phyloP scores from a whole-genome alignment of 2,329 filamentous ascomycete genomes.

The Aspergillus ibericus region DNA sequence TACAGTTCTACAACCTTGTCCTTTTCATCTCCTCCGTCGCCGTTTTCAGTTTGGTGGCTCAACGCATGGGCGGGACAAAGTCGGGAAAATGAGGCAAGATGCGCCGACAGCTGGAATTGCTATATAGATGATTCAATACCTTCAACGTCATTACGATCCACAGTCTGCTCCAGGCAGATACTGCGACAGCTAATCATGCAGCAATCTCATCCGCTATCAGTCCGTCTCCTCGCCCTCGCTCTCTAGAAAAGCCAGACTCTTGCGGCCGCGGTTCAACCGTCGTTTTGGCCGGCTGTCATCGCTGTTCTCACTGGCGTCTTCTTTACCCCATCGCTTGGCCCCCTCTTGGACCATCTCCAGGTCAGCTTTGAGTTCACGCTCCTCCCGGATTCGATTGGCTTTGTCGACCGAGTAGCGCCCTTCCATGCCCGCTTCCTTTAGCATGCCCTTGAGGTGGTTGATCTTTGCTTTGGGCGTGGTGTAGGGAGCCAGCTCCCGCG shows the following conservation, averaged over 20 bases:
- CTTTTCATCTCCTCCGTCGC: constrained; percentile 96
- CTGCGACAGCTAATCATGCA: background rate
- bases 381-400: constrained; percentile 83
- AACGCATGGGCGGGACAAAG: constrained; percentile 65
- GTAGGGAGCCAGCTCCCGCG: constrained; percentile 74
- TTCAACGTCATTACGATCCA: background rate
- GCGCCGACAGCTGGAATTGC: background rate
- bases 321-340: constrained; percentile 72
- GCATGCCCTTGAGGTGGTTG: constrained; percentile 72
- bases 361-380: constrained; percentile 79
- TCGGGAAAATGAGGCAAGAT: constrained; percentile 32
- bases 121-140: constrained; percentile 3
- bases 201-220: constrained; percentile 18
- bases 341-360: constrained; percentile 82
- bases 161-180: constrained; percentile 13
- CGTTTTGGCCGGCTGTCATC: constrained; percentile 41
- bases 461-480: constrained; percentile 77
- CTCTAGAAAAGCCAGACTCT: constrained; percentile 61
- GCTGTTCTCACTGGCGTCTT: constrained; percentile 37
- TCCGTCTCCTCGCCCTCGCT: constrained; percentile 66
- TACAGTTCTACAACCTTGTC: constrained; percentile 89
- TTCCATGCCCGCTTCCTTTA: constrained; percentile 81
- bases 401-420: constrained; percentile 84
- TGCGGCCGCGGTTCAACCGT: constrained; percentile 44
- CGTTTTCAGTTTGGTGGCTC: constrained; percentile 88